These are phyloP conservation scores for Colletotrichum sp. DNA, from an alignment of 2,329 filamentous ascomycete genomes.

Conservation along the genomic window DNA sequence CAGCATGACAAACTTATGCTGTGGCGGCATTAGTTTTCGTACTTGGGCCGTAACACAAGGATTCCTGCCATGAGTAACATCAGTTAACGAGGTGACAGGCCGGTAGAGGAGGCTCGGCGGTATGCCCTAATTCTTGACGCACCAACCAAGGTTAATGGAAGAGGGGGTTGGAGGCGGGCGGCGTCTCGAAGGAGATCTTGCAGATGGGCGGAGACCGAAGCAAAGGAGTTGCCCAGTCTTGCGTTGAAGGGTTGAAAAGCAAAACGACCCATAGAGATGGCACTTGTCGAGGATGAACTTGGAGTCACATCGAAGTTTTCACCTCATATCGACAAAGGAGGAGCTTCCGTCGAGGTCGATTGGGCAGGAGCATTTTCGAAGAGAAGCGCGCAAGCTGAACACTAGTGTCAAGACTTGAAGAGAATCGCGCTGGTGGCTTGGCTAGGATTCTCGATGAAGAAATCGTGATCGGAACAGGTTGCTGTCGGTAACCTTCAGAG, in stretches of 20 bases:
- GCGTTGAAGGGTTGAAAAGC: neutral
- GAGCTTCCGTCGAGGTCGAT: neutral
- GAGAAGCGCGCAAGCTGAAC: neutral
- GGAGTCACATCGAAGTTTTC: neutral
- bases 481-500: neutral
- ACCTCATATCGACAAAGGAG: neutral
- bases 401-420: neutral
- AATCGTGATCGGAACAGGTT: neutral
- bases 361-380: neutral
- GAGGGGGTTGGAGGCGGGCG: no score
- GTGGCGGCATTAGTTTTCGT: no score
- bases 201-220: neutral
- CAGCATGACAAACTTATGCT: no score
- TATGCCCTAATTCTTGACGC: neutral
- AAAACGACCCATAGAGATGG: neutral
- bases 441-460: neutral
- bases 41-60: no score
- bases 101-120: neutral
- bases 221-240: neutral
- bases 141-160: neutral
- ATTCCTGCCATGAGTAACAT: neutral
- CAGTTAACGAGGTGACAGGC: no score
- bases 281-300: neutral
- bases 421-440: neutral
- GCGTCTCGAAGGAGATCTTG: neutral